Evolutionary conservation across 257 asterid genomes (phyloP).

Genomic region (Gardenia jasminoides): DNA sequence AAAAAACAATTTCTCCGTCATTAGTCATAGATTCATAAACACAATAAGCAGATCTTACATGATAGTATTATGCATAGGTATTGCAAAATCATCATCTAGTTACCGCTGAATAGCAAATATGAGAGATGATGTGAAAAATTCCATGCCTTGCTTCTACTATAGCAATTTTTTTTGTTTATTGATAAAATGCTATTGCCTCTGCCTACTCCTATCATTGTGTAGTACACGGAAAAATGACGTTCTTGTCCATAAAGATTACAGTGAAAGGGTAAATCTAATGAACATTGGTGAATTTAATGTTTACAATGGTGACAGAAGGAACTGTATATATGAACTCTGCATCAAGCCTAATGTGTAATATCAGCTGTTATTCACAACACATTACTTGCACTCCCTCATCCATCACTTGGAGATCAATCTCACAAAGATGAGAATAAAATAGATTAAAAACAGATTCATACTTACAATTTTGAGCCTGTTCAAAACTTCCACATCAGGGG

Average conservation of each 20-base stretch:
- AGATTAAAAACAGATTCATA: background rate
- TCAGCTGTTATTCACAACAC: no score
- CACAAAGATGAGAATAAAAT: background rate
- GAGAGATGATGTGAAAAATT: background rate
- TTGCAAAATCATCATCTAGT: background rate
- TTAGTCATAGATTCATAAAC: background rate
- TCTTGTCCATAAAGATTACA: no score
- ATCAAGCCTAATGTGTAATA: no score
- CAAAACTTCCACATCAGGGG: constrained; percentile 1
- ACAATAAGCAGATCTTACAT: background rate
- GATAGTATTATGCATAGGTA: background rate
- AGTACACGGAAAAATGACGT: background rate
- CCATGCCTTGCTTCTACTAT: background rate
- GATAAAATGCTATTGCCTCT: no score
- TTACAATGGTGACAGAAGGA: background rate
- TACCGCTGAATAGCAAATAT: background rate
- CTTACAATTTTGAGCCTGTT: constrained; percentile 1
- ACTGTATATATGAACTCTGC: no score
- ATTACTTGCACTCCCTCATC: no score
- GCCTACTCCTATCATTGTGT: background rate
- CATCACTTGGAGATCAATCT: background rate
- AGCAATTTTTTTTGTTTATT: no score
- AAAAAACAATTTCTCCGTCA: background rate
- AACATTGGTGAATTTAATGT: background rate
- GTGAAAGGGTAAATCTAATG: background rate